These are phyloP conservation scores for Castanea mollissima DNA, from an alignment of 306 rosid species.

Conservation along the genomic window DNA sequence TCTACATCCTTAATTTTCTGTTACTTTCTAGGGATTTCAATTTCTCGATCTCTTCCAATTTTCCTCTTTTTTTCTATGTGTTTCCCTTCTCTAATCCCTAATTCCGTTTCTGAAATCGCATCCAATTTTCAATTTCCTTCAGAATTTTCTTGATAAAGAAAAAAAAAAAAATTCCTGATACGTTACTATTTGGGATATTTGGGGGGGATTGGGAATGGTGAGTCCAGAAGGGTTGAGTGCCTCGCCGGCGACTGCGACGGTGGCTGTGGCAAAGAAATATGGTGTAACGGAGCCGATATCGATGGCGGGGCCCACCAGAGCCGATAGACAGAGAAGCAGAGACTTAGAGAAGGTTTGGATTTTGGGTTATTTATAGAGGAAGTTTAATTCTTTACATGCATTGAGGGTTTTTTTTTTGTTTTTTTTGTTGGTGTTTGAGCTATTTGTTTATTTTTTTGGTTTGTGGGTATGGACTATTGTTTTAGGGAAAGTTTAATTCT, in stretches of 20 bases:
- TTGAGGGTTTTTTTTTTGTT: no score
- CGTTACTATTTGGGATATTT: no score
- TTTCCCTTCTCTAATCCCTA: neutral
- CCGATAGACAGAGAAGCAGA: constrained; percentile 44
- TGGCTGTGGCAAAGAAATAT: constrained; percentile 27
- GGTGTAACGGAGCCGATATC: constrained; percentile 77
- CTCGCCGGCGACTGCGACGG: constrained; percentile 1
- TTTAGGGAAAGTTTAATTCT: neutral
- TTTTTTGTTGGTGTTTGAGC: no score
- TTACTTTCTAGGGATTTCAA: neutral
- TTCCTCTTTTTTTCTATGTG: neutral
- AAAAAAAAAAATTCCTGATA: no score
- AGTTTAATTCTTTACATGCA: neutral
- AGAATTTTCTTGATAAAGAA: neutral
- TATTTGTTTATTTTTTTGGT: neutral
- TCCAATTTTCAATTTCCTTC: neutral
- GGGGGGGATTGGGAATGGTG: constrained; percentile 41
- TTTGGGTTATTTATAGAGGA: neutral
- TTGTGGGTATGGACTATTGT: neutral
- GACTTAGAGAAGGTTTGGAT: constrained; percentile 63
- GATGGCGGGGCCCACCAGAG: constrained; percentile 49
- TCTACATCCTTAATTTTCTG: neutral
- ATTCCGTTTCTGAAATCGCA: neutral
- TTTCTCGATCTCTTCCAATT: neutral
- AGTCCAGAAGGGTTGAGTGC: constrained; percentile 43